Conservation (phyloP, 2,329 filamentous ascomycete genomes). For the Colletotrichum coccodes region DNA sequence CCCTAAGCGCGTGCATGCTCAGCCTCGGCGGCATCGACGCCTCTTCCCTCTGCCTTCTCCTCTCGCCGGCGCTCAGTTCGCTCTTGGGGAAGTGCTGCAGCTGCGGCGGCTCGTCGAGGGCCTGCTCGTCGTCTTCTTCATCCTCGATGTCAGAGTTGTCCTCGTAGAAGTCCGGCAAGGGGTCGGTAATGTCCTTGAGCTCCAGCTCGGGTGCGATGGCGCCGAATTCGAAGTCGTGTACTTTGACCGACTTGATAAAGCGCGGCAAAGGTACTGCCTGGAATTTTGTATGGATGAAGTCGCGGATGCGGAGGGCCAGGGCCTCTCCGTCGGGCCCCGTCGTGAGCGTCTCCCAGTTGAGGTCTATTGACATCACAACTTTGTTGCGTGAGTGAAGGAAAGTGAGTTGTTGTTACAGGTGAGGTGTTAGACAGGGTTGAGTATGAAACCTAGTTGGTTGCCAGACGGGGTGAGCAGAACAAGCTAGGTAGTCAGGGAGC, state of each 20-base stretch:
- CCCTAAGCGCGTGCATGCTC: conserved; percentile 45
- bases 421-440: neutral
- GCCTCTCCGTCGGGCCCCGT: conserved; percentile 86
- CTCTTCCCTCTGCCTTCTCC: conserved; percentile 31
- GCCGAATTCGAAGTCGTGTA: conserved; percentile 95
- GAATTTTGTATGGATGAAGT: conserved; percentile 96
- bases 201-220: conserved; percentile 84
- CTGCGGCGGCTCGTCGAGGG: conserved; percentile 43
- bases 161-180: conserved; percentile 96
- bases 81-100: conserved; percentile 30
- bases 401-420: neutral
- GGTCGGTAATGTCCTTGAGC: conserved; percentile 97
- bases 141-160: conserved; percentile 70
- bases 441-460: neutral
- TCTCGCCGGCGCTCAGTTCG: conserved; percentile 34
- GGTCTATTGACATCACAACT: conserved; percentile 88
- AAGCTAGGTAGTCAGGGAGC: neutral
- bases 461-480: neutral
- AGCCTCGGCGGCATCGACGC: conserved; percentile 48
- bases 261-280: conserved; percentile 90
- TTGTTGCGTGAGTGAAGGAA: neutral
- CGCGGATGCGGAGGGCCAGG: conserved; percentile 86
- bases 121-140: conserved; percentile 53
- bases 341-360: conserved; percentile 95
- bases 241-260: conserved; percentile 96